Evolutionary conservation across 306 rosid species (phyloP), one percentile per base, ranked within the genome.

Genomic region (Clitoria ternatea): DNA sequence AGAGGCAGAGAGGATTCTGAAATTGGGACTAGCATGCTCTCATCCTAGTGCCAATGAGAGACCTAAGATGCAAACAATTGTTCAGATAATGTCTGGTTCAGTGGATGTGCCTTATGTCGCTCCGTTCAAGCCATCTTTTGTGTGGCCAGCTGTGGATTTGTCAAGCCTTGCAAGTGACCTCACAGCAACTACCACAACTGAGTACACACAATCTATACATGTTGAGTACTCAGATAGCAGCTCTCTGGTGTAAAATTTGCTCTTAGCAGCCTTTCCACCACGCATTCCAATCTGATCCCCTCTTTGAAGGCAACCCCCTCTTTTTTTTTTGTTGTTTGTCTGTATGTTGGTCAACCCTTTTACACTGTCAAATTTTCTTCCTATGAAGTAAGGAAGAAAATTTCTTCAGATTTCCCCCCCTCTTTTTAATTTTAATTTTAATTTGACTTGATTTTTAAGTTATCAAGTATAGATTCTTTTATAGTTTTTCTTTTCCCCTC

Each of bases 21-120:
- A 80, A 47, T 61, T 90, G 15, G 96, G 96, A 27, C 43, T 90
- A 4, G 84, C 87, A 0, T 90, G 96, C 50, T 84, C 93, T n/a
- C 96, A 90, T 48, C 96, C 94, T 0, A 72, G 76, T 42, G 89
- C 90, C 0, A 11, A 53, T 12, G 94, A 87, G 60, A 84, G 94
- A 61, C 96, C 96, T 5, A 86, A 81, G 29, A 80, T 82, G 56
- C 94, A 84, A 63, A 39, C 49, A 5, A 69, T 90, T 12, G 73
- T 85, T 63, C 96, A 90, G 72, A 90, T 90, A 27, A 12, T 90
- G 14, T 82, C 88, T 10, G 91, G 90, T 2, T 79, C 91, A 0
- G 84, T 85, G 39, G 18, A 74, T 6, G 88, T 78, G 65, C 96
- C 94, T 54, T 15, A 30, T 23, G 88, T 87, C 1, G 83, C 94